Percentiles rank a stretch among this genome's conserved stretches.
Conservation (phyloP, 2,329 filamentous ascomycete genomes). For the Venturia nashicola region DNA sequence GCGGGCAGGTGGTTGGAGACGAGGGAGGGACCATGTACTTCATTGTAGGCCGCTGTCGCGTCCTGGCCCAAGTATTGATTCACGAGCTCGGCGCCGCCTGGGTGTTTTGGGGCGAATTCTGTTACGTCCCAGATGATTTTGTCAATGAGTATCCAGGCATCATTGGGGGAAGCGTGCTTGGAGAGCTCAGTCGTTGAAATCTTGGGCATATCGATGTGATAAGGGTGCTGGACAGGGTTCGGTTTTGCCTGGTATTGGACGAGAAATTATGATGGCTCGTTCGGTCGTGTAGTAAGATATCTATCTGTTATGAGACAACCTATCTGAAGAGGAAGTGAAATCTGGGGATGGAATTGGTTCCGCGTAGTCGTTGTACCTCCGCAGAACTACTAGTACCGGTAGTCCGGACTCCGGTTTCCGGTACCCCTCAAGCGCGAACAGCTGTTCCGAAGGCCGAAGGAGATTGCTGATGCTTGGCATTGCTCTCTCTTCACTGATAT, state of each 20-base stretch:
- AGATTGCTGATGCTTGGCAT: neutral
- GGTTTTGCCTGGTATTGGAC: neutral
- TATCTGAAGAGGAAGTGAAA: neutral
- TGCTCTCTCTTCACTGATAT: too few relatives aligned
- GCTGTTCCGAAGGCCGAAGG: neutral
- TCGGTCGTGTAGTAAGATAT: neutral
- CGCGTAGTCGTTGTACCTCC: neutral
- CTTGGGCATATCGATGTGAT: neutral
- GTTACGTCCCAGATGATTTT: slow-evolving; percentile 10
- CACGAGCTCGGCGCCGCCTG: slow-evolving; percentile 8
- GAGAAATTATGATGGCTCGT: neutral
- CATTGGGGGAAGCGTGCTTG: slow-evolving; percentile 1
- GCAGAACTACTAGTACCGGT: too few relatives aligned
- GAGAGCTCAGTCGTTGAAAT: slow-evolving; percentile 4
- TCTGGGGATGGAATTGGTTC: slow-evolving; percentile 1
- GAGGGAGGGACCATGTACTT: slow-evolving; percentile 9
- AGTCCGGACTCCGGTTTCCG: too few relatives aligned
- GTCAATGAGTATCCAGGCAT: slow-evolving; percentile 8
- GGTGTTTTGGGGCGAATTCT: slow-evolving; percentile 10
- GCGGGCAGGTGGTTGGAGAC: slow-evolving; percentile 4
- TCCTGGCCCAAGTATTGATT: slow-evolving; percentile 8
- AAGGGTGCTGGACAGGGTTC: neutral
- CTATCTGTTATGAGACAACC: too few relatives aligned
- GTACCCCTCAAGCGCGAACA: neutral
- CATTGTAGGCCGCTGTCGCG: slow-evolving; percentile 10